Base-by-base conservation (phyloP, 176 grass and related monocot species). In the Bolboschoenus planiculmis region DNA sequence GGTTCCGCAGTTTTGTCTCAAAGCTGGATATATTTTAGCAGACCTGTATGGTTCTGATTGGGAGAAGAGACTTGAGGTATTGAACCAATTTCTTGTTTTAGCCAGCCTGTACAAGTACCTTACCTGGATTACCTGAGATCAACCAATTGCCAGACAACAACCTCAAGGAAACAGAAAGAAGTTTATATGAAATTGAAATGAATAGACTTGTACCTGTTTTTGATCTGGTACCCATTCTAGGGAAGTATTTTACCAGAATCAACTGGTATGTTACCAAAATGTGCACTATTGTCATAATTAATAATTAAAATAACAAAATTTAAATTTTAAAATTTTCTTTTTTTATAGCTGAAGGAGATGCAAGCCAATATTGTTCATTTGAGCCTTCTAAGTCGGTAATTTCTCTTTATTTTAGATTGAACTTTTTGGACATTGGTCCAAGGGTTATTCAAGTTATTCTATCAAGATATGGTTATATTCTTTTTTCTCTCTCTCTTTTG, bases 51-150 rank as follows among this genome's bases (percentile, higher is more conserved):
- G 96, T 81, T 95, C 92, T 82, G 89, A 95, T 73, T 99, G 96
- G 92, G 92, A 99, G 86, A 95, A 91, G 79, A 86, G 42, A 74
- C 96, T 99, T 64, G 92, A 95, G 96, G 96, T 99, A 93, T 71
- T 60, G 7, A 48, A 75, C 24, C 27, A 50, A 75, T 29, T 75
- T 14, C 11, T 50, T 75, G 3, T 48, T 42, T 29, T 5, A 15
- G 71, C 26, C 26, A 50, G 43, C 43, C 39, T 50, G 71, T 40
- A 30, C 43, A 47, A 30, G 21, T 21, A 51, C 43, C 42, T 50
- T 4, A 5, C 40, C 43, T 24, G 40, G 48, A 26, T 75, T 29
- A 13, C 24, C 71, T 50, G 43, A 75, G 8, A n/a, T 71, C 5
- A 42, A 71, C 66, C 18, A 16, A 24, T 70, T 71, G 37, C 20